A percentile compares a stretch with the other conserved stretches of the same genome.
Conservation (phyloP, 192 early-diverging fungal genomes). For the Tieghemiomyces parasiticus region DNA sequence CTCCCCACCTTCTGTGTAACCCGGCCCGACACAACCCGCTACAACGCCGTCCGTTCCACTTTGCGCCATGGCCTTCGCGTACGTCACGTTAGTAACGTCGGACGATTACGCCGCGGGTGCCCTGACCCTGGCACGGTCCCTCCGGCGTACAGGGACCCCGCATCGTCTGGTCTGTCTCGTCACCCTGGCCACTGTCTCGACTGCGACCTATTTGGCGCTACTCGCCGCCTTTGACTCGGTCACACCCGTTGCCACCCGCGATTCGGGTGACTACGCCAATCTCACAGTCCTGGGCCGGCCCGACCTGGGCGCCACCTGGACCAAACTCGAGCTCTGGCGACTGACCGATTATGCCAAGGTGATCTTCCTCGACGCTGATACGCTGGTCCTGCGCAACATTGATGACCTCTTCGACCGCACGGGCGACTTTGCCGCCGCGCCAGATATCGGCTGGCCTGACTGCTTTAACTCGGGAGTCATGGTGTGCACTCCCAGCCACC, state of each 20-base stretch:
- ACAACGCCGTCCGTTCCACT: too few species aligned
- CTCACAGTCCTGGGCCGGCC: constrained; percentile 68
- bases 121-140: constrained; percentile 56
- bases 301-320: constrained; percentile 78
- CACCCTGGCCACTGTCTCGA: constrained; percentile 39
- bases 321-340: constrained; percentile 80
- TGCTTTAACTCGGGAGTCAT: constrained; percentile 96
- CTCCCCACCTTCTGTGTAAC: too few species aligned
- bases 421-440: constrained; percentile 63
- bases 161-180: constrained; percentile 53
- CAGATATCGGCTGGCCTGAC: constrained; percentile 94
- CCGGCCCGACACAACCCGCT: too few species aligned
- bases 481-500: constrained; percentile 5
- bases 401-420: constrained; percentile 63
- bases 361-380: constrained; percentile 83
- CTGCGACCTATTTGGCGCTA: constrained; percentile 31
- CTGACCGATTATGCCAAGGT: constrained; percentile 51
- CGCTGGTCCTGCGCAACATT: constrained; percentile 64
- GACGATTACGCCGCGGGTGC: constrained; percentile 79
- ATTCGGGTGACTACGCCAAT: constrained; percentile 19
- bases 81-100: constrained; percentile 73
- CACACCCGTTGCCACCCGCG: constrained; percentile 17
- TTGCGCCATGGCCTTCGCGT: constrained; percentile 38
- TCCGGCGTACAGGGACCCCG: constrained; percentile 45
- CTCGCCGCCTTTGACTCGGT: constrained; percentile 49